A percentile compares a stretch with the other conserved stretches of the same genome.
Evolutionary conservation across 2,329 filamentous ascomycete species (phyloP).

Genomic region (Hypoxylon sp.): DNA sequence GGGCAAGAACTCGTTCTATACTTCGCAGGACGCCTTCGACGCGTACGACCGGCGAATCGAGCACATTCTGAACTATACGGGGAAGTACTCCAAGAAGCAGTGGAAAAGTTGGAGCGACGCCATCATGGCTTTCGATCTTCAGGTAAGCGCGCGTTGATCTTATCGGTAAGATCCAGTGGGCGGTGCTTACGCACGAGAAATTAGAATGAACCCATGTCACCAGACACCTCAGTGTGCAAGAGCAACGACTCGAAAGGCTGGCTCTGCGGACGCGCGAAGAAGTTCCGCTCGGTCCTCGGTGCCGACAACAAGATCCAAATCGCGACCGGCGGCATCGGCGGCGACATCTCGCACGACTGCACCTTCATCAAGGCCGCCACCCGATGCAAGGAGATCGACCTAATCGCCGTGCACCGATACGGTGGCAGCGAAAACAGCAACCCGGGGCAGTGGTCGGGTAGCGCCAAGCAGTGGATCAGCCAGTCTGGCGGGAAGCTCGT

Average conservation of each 20-base stretch:
- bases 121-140: constrained; percentile 55
- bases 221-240: constrained; percentile 46
- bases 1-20: constrained; percentile 51
- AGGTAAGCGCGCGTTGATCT: constrained; percentile 36
- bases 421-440: constrained; percentile 42
- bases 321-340: constrained; percentile 54
- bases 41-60: constrained; percentile 53
- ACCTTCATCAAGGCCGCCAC: constrained; percentile 51
- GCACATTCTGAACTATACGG: constrained; percentile 54
- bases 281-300: constrained; percentile 49
- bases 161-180: neutral
- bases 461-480: constrained; percentile 47
- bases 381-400: constrained; percentile 51
- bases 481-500: constrained; percentile 52
- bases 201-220: constrained; percentile 54
- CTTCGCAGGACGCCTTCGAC: constrained; percentile 50
- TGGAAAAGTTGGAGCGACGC: constrained; percentile 55
- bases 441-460: constrained; percentile 48
- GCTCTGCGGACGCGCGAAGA: constrained; percentile 54
- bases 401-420: constrained; percentile 52
- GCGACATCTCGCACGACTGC: constrained; percentile 53
- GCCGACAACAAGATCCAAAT: constrained; percentile 51
- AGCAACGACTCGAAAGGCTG: constrained; percentile 48
- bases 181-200: constrained; percentile 5
- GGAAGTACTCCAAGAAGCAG: constrained; percentile 51